These are phyloP conservation scores for Penicillium mononematosum DNA, from an alignment of 495 filamentous ascomycete species.

Conservation along the genomic window DNA sequence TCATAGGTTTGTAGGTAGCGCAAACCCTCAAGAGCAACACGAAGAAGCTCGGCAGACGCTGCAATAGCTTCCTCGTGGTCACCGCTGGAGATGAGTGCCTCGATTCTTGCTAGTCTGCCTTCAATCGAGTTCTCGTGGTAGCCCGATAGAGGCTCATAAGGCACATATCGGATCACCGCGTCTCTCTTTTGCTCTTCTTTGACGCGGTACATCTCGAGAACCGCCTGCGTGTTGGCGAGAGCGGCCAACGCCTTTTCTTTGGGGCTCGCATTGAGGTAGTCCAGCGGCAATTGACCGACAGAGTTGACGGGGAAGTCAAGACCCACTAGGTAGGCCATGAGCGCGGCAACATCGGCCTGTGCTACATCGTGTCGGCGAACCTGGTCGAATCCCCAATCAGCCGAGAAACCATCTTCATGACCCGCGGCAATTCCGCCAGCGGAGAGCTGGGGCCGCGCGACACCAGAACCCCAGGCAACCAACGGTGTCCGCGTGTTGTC, in stretches of 20 bases:
- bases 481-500: constrained; percentile 96
- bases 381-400: constrained; percentile 80
- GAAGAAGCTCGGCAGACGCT: constrained; percentile 71
- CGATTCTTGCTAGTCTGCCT: constrained; percentile 65
- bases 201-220: constrained; percentile 94
- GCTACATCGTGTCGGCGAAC: constrained; percentile 85
- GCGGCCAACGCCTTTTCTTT: constrained; percentile 81
- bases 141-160: constrained; percentile 63
- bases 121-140: constrained; percentile 59
- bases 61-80: constrained; percentile 72
- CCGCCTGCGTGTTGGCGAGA: constrained; percentile 80
- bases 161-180: constrained; percentile 71
- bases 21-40: constrained; percentile 75
- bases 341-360: constrained; percentile 91
- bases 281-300: constrained; percentile 86
- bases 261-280: constrained; percentile 69
- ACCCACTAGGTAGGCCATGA: constrained; percentile 96
- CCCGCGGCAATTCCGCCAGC: constrained; percentile 59
- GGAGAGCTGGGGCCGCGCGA: constrained; percentile 68
- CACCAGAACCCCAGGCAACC: constrained; percentile 91
- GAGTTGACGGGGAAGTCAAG: constrained; percentile 94
- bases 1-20: constrained; percentile 95
- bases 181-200: constrained; percentile 85
- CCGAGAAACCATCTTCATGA: constrained; percentile 89
- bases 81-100: constrained; percentile 62